These are phyloP conservation scores for Nakazawaea populi DNA, from an alignment of 805 yeast genomes.

Conservation along the genomic window DNA sequence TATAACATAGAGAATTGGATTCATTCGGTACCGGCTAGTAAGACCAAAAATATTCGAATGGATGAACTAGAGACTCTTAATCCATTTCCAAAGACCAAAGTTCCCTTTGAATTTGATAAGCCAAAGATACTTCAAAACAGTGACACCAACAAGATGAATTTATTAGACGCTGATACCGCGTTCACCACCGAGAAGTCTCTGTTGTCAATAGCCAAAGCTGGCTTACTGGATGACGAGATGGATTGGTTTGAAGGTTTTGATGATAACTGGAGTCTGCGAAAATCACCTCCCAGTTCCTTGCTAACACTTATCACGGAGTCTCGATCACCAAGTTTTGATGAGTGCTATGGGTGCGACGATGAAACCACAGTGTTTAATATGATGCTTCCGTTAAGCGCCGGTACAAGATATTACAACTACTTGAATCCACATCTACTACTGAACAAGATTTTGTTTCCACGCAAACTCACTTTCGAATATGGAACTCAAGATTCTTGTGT, in stretches of 20 bases:
- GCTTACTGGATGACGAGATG: background rate
- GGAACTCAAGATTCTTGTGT: background rate
- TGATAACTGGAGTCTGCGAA: background rate
- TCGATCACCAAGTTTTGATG: background rate
- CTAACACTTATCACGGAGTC: background rate
- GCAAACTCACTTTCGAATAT: conserved; percentile 8
- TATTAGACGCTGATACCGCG: background rate
- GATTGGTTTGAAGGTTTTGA: background rate
- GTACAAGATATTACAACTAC: background rate
- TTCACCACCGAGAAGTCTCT: background rate
- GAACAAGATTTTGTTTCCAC: conserved; percentile 14
- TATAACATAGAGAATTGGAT: background rate
- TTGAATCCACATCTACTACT: background rate
- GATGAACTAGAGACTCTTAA: background rate
- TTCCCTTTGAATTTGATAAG: background rate
- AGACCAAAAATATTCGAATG: background rate
- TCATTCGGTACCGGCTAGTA: background rate
- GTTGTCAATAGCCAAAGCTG: background rate
- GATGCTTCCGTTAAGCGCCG: conserved; percentile 14
- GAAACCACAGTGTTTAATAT: conserved; percentile 12
- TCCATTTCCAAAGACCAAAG: background rate
- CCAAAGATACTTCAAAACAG: background rate
- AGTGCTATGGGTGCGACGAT: background rate
- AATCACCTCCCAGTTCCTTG: background rate
- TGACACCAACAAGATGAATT: background rate